These are phyloP conservation scores for Coemansia reversa DNA, from an alignment of 192 early-diverging fungal genomes.

Conservation along the genomic window DNA sequence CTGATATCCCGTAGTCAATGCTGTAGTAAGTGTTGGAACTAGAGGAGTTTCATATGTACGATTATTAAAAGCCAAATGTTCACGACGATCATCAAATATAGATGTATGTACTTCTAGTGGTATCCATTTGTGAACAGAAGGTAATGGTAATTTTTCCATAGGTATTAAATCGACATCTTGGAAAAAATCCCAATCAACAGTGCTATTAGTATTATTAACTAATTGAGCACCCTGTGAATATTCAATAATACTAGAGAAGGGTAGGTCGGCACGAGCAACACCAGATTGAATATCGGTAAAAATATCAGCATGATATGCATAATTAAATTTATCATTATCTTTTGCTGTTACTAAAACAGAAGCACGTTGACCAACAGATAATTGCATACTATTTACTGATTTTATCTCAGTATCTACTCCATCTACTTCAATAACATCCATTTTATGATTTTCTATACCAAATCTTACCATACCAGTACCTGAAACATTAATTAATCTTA, in stretches of 20 bases:
- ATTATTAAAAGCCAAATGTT: constrained; percentile 79
- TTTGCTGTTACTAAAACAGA: constrained; percentile 80
- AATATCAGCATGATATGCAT: constrained; percentile 70
- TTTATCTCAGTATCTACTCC: constrained; percentile 65
- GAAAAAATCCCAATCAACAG: constrained; percentile 53
- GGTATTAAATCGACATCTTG: constrained; percentile 64
- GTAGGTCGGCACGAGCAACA: constrained; percentile 34
- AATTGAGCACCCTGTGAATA: constrained; percentile 28
- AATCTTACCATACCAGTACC: constrained; percentile 71
- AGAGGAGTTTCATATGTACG: constrained; percentile 63
- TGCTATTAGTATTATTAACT: constrained; percentile 24
- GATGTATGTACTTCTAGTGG: constrained; percentile 62
- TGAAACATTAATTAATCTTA: constrained; percentile 79
- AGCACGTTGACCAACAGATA: constrained; percentile 74
- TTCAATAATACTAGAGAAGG: constrained; percentile 42
- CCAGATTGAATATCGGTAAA: constrained; percentile 49
- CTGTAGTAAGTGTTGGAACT: constrained; percentile 68
- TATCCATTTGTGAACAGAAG: constrained; percentile 45
- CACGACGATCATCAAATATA: constrained; percentile 66
- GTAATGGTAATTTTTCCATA: constrained; percentile 37
- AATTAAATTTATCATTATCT: constrained; percentile 60
- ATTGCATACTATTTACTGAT: constrained; percentile 55
- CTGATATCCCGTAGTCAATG: constrained; percentile 61
- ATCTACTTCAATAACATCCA: constrained; percentile 82
- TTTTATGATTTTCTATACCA: constrained; percentile 73